Evolutionary conservation across 805 yeast species (phyloP).

Genomic region (Yarrowia hollandica): DNA sequence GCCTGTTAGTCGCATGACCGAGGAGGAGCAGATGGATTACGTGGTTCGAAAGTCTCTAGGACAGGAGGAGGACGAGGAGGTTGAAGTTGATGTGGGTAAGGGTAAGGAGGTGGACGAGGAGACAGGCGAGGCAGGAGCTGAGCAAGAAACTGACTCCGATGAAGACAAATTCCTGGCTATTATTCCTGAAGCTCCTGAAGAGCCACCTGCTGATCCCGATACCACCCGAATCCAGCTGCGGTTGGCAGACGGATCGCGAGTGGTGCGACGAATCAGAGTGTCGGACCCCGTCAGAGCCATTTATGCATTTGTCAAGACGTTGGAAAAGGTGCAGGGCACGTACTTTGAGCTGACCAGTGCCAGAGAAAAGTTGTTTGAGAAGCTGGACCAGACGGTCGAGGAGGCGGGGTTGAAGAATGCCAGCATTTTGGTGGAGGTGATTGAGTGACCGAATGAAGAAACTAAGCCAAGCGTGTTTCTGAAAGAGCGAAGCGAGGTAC

Average conservation of each 20-base stretch:
- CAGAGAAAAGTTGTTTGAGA: constrained; percentile 56
- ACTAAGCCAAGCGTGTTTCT: no score
- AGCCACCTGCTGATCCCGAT: constrained; percentile 59
- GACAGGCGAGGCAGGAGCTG: constrained; percentile 27
- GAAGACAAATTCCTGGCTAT: constrained; percentile 54
- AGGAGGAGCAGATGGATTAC: constrained; percentile 78
- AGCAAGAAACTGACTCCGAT: constrained; percentile 40
- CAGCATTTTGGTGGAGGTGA: constrained; percentile 65
- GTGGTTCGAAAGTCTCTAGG: constrained; percentile 70
- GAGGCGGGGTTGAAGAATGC: constrained; percentile 83
- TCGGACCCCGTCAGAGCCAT: constrained; percentile 59
- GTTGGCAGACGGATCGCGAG: constrained; percentile 80
- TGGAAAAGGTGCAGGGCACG: constrained; percentile 46
- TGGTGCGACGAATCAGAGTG: constrained; percentile 65
- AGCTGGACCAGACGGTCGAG: constrained; percentile 58
- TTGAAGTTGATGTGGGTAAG: constrained; percentile 32
- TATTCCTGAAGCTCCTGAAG: constrained; percentile 53
- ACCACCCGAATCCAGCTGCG: constrained; percentile 85
- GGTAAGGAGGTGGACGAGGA: constrained; percentile 39
- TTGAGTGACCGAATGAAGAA: no score
- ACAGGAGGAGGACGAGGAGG: constrained; percentile 31
- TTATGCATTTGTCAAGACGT: constrained; percentile 66
- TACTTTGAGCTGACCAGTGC: constrained; percentile 60
- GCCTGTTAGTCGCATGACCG: constrained; percentile 68
- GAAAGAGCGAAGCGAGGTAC: no score